Conservation (phyloP, 2,329 filamentous ascomycete genomes). For the Thelonectria olida region DNA sequence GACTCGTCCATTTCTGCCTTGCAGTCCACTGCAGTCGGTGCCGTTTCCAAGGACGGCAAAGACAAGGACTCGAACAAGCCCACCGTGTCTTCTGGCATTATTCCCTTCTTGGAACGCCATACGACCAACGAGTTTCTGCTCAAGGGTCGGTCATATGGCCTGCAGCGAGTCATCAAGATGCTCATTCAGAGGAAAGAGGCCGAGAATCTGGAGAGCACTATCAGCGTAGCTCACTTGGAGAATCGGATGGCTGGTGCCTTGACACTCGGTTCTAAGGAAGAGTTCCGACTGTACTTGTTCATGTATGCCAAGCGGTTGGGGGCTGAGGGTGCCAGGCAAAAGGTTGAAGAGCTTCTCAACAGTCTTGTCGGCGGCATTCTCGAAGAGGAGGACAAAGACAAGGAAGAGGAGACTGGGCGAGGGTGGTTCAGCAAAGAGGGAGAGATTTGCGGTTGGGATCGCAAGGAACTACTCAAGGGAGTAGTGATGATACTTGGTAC, state of each 20-base stretch:
- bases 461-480: slow-evolving; percentile 86
- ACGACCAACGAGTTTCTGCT: slow-evolving; percentile 93
- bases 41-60: slow-evolving; percentile 57
- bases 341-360: slow-evolving; percentile 92
- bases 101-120: slow-evolving; percentile 91
- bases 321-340: slow-evolving; percentile 84
- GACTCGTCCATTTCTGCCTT: slow-evolving; percentile 88
- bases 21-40: slow-evolving; percentile 74
- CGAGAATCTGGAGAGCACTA: slow-evolving; percentile 88
- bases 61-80: slow-evolving; percentile 58
- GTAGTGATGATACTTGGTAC: slow-evolving; percentile 92
- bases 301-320: slow-evolving; percentile 98
- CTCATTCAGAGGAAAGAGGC: slow-evolving; percentile 89
- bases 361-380: slow-evolving; percentile 79
- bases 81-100: slow-evolving; percentile 86
- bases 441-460: slow-evolving; percentile 89
- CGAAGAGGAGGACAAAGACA: slow-evolving; percentile 62
- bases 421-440: slow-evolving; percentile 75
- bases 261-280: slow-evolving; percentile 85
- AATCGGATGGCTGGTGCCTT: slow-evolving; percentile 91
- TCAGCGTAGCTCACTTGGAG: slow-evolving; percentile 94
- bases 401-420: slow-evolving; percentile 53
- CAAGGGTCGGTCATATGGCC: slow-evolving; percentile 88
- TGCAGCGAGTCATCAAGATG: slow-evolving; percentile 91
- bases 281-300: slow-evolving; percentile 93